Evolutionary conservation across 208 protist genomes (phyloP).

Genomic region (Trypanosoma theileri): DNA sequence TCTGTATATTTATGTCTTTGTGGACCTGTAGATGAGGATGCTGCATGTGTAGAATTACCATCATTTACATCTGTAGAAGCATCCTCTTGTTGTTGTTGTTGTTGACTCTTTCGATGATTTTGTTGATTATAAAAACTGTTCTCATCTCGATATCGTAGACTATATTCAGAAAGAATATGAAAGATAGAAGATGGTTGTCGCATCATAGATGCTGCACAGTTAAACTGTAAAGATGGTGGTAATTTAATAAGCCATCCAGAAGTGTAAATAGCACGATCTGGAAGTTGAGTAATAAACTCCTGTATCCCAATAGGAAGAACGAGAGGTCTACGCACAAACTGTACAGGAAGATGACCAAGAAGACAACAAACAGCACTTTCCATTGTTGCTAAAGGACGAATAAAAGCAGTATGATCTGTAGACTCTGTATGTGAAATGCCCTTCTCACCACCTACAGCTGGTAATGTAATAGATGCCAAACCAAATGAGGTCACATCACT

Average conservation of each 20-base stretch:
- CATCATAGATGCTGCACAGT: constrained; percentile 11
- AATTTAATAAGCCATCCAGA: constrained; percentile 28
- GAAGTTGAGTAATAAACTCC: constrained; percentile 74
- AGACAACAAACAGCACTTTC: constrained; percentile 58
- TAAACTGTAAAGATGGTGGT: constrained; percentile 31
- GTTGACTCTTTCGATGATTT: neutral
- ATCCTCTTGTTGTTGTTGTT: neutral
- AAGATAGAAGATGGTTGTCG: constrained; percentile 24
- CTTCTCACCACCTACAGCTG: neutral
- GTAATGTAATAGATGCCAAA: neutral
- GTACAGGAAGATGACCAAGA: constrained; percentile 64
- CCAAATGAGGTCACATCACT: constrained; percentile 2
- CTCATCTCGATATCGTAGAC: neutral
- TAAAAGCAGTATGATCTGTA: constrained; percentile 24
- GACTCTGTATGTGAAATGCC: neutral
- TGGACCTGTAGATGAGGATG: neutral
- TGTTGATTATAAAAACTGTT: neutral
- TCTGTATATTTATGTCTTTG: neutral
- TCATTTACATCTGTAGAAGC: neutral
- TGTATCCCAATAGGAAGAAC: constrained; percentile 63
- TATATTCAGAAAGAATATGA: constrained; percentile 28
- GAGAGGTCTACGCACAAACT: constrained; percentile 56
- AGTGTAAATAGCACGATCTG: constrained; percentile 37
- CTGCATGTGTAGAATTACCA: neutral
- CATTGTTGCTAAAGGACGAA: constrained; percentile 49